Evolutionary conservation across 2,329 filamentous ascomycete genomes (phyloP), one percentile per base, ranked within the genome.

Genomic region (Clonostachys solani): DNA sequence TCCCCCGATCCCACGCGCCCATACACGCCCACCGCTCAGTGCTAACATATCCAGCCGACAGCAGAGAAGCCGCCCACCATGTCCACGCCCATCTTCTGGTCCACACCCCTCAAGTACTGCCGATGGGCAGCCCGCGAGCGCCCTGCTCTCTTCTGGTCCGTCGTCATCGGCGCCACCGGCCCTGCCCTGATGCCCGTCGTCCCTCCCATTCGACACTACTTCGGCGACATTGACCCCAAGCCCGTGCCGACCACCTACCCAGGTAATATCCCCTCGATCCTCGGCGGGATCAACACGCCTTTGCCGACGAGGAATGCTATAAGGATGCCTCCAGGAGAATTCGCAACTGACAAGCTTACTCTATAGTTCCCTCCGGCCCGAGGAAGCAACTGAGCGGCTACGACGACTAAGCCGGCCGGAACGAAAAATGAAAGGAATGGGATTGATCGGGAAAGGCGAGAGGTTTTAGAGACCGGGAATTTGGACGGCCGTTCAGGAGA

Each of bases 231-330:
- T 57, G 79, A 84, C 58, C 80, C 86, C 53, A 73, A 81, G 53
- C 80, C 76, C 48, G 84, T 97, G 54, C 94, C 94, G 33, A 72
- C 92, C 67, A 95, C 91, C 64, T 99, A 97, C 76, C 94, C 94
- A 50, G 81, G 92, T 97, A 81, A 66, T 89, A 29, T 9, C 23
- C 23, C 23, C 9, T 29, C 23, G 23, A 29, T 29, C 23, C 23
- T 29, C 23, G 23, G 23, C 23, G 23, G 4, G 23, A 29, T 3
- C 8, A 29, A 29, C 8, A 29, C 9, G 8, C 23, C 23, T 23
- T 23, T 29, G 23, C 23, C 23, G 23, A 10, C 3, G 23, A 10
- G 23, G 23, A 29, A 29, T 10, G 23, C 23, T 9, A 29, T 29
- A 29, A 29, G 23, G n/a, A n/a, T n/a, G n/a, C n/a, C n/a, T n/a